Conservation (phyloP, 257 asterid species). For the Solanum appendiculatum region DNA sequence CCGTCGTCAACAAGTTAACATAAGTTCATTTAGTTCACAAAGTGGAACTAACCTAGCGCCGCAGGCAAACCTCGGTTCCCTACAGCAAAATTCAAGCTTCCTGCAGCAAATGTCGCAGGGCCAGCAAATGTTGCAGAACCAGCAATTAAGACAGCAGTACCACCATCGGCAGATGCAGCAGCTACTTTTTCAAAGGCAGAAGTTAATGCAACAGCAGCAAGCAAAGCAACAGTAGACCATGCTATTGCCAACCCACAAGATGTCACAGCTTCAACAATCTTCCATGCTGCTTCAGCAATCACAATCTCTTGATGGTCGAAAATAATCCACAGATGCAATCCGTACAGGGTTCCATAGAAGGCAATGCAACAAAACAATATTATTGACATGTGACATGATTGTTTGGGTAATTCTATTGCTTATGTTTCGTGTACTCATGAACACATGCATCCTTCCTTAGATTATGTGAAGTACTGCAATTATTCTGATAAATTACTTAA, state of each 20-base stretch:
- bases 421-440: background rate
- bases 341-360: background rate
- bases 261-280: constrained; percentile 51
- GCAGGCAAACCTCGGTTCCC: constrained; percentile 40
- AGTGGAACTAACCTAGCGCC: constrained; percentile 41
- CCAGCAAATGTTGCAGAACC: background rate
- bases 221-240: constrained; percentile 39
- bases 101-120: constrained; percentile 7
- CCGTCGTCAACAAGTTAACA: constrained; percentile 27
- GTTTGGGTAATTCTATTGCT: background rate
- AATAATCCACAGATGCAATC: constrained; percentile 8
- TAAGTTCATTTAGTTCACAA: constrained; percentile 52
- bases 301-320: too few relatives aligned
- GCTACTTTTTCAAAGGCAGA: constrained; percentile 49
- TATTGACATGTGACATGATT: background rate
- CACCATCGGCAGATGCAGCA: constrained; percentile 4
- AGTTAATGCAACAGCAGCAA: constrained; percentile 53
- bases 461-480: background rate
- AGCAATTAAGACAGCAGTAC: background rate
- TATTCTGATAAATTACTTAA: too few relatives aligned
- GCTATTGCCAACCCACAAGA: constrained; percentile 41
- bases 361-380: background rate
- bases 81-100: constrained; percentile 12
- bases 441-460: background rate
- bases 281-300: too few relatives aligned